phyloP scores from a whole-genome alignment of 768 basidiomycete species.

The Ramaria sp. region DNA sequence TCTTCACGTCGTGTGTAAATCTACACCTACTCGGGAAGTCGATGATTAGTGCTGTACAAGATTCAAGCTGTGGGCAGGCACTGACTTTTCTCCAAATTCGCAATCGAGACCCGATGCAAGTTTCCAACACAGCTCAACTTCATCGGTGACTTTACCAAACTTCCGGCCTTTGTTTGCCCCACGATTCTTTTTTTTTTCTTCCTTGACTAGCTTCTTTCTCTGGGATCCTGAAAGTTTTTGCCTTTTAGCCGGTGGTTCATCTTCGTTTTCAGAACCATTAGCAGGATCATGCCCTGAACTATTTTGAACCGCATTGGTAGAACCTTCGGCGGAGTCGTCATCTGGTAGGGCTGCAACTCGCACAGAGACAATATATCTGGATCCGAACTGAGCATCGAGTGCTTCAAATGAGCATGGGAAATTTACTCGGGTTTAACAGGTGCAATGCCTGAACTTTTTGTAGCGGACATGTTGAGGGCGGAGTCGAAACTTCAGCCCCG shows the following conservation, averaged over 20 bases:
- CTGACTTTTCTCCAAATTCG: constrained; percentile 58
- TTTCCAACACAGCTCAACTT: constrained; percentile 73
- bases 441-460: constrained; percentile 32
- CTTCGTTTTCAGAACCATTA: neutral
- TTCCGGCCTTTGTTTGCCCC: constrained; percentile 80
- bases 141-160: constrained; percentile 70
- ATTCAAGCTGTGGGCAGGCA: constrained; percentile 9
- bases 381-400: neutral
- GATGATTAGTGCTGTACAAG: neutral
- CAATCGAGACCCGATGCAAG: constrained; percentile 63
- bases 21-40: constrained; percentile 43
- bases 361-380: constrained; percentile 16
- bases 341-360: constrained; percentile 25
- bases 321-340: constrained; percentile 58
- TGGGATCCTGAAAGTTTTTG: constrained; percentile 26
- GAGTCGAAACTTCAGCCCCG: neutral
- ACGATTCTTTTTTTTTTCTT: constrained; percentile 60
- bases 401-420: neutral
- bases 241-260: constrained; percentile 11
- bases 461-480: neutral
- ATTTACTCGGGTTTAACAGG: constrained; percentile 43
- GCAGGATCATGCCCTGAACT: constrained; percentile 10
- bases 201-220: constrained; percentile 40
- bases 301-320: constrained; percentile 25
- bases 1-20: constrained; percentile 64